Conservation (phyloP, 2,329 filamentous ascomycete genomes). For the Colletotrichum godetiae region DNA sequence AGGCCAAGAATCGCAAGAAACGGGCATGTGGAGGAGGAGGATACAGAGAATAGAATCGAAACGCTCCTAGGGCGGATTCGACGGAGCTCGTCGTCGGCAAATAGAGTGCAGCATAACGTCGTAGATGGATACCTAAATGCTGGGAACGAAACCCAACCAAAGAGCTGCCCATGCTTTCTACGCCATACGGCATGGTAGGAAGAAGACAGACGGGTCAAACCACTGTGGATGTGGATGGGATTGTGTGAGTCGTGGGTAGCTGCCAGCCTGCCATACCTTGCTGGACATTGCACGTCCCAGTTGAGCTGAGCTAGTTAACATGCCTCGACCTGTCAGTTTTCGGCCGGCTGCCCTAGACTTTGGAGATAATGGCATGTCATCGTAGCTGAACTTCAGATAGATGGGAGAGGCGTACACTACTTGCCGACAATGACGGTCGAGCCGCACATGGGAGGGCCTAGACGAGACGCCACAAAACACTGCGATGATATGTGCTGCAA, state of each 20-base stretch:
- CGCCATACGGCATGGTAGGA: too few relatives aligned
- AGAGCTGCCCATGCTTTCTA: neutral
- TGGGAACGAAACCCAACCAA: neutral
- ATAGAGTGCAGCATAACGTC: neutral
- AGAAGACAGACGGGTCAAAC: too few relatives aligned
- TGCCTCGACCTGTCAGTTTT: constrained; percentile 1
- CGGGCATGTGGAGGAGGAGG: neutral
- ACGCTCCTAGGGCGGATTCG: neutral
- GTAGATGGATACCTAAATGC: neutral
- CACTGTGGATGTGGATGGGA: neutral
- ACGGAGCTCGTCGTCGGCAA: neutral
- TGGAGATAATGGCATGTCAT: neutral
- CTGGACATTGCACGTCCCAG: constrained; percentile 6
- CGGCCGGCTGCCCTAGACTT: constrained; percentile 2
- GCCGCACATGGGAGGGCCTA: neutral
- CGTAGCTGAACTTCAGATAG: neutral
- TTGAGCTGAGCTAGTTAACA: neutral
- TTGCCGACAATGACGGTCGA: neutral
- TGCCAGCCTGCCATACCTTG: neutral
- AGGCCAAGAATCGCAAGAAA: neutral
- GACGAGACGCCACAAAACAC: neutral
- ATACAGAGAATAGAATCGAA: neutral
- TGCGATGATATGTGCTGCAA: neutral
- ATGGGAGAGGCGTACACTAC: neutral
- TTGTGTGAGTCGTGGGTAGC: neutral